Conservation (phyloP, 139 green algal species). For the Picochlorum sp. region DNA sequence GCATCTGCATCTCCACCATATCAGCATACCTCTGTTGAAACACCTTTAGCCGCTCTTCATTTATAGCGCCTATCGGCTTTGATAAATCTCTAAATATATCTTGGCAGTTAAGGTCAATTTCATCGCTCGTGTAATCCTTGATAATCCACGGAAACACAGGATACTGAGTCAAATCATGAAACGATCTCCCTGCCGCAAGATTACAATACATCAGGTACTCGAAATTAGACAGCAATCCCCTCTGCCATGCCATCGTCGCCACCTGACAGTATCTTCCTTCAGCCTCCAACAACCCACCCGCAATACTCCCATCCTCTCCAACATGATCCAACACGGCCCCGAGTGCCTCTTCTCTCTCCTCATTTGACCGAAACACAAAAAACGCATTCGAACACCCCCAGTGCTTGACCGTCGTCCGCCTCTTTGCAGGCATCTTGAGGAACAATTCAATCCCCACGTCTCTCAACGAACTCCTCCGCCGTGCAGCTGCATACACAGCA, state of each 20-base stretch:
- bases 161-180: constrained; percentile 74
- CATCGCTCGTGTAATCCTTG: constrained; percentile 56
- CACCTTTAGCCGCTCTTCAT: constrained; percentile 56
- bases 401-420: constrained; percentile 10
- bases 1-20: constrained; percentile 19
- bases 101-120: constrained; percentile 59
- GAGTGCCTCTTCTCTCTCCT: constrained; percentile 40
- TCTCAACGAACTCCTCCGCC: constrained; percentile 53
- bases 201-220: constrained; percentile 87
- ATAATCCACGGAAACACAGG: constrained; percentile 93
- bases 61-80: constrained; percentile 86
- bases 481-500: constrained; percentile 58
- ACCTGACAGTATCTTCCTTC: constrained; percentile 43
- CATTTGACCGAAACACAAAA: constrained; percentile 56
- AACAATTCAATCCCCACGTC: constrained; percentile 58
- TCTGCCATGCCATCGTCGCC: constrained; percentile 68
- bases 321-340: constrained; percentile 30
- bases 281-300: constrained; percentile 43
- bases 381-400: constrained; percentile 70
- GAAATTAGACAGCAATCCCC: constrained; percentile 57
- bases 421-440: not conserved
- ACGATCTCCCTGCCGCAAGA: constrained; percentile 72
- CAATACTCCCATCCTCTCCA: constrained; percentile 28
- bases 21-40: constrained; percentile 45
- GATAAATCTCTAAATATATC: constrained; percentile 72